These are phyloP conservation scores for Sclerotinia trifoliorum DNA, from an alignment of 2,329 filamentous ascomycete species.

Conservation along the genomic window DNA sequence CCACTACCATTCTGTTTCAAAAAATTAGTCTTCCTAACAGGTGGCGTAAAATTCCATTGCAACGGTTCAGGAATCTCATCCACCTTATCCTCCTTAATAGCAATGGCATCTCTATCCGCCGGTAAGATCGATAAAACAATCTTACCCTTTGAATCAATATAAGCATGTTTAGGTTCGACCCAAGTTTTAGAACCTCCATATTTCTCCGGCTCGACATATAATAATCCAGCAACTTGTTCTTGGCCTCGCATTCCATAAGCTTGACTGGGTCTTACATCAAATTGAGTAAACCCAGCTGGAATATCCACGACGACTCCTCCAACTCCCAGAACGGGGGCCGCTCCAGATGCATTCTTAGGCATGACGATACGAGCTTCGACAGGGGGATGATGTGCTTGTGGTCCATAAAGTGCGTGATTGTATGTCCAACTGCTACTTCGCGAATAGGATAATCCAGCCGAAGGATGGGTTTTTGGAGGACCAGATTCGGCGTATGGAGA, in stretches of 20 bases:
- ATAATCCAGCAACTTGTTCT: conserved; percentile 27
- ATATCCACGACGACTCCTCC: conserved; percentile 38
- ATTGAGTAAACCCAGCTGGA: conserved; percentile 24
- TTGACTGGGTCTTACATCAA: conserved; percentile 4
- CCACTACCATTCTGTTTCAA: conserved; percentile 6
- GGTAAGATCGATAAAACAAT: conserved; percentile 32
- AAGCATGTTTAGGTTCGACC: conserved; percentile 35
- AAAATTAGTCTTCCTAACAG: not conserved
- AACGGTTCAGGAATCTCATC: conserved; percentile 26
- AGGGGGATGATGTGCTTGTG: conserved; percentile 52
- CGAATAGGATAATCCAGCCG: conserved; percentile 61
- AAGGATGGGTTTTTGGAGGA: conserved; percentile 62
- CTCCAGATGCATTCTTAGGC: conserved; percentile 43
- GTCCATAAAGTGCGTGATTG: conserved; percentile 61
- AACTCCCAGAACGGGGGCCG: conserved; percentile 34
- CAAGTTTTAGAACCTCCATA: conserved; percentile 38
- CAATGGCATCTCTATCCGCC: conserved; percentile 35
- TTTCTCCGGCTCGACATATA: conserved; percentile 35
- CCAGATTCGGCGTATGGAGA: conserved; percentile 47
- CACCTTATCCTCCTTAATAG: conserved; percentile 34
- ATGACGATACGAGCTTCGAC: conserved; percentile 58
- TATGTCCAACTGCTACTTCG: conserved; percentile 53
- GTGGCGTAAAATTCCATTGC: not conserved
- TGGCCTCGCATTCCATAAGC: not conserved
- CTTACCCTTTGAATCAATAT: conserved; percentile 36